These are phyloP conservation scores for Ephemerocybe angulata DNA, from an alignment of 768 basidiomycete genomes.

Conservation along the genomic window DNA sequence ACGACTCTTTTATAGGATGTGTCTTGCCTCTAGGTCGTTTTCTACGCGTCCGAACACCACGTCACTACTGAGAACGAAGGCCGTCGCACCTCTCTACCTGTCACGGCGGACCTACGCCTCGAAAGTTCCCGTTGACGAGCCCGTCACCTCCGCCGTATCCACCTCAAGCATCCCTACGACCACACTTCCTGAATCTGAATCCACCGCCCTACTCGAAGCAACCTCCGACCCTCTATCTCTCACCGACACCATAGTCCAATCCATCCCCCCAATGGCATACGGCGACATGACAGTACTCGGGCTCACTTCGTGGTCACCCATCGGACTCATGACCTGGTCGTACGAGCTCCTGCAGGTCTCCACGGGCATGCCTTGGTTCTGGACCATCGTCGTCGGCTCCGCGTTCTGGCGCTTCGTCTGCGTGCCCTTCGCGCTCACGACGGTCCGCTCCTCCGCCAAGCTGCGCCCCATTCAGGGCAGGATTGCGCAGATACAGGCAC, in stretches of 20 bases:
- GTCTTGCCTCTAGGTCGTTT: neutral
- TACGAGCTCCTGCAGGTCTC: slow-evolving; percentile 68
- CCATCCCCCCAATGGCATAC: slow-evolving; percentile 53
- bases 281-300: slow-evolving; percentile 73
- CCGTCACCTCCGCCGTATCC: neutral
- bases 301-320: slow-evolving; percentile 59
- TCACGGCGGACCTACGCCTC: slow-evolving; percentile 1
- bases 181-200: neutral
- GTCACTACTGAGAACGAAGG: neutral
- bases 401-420: slow-evolving; percentile 57
- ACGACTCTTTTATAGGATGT: neutral
- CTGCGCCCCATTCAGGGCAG: slow-evolving; percentile 54
- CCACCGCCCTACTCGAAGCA: neutral
- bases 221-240: slow-evolving; percentile 12
- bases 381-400: slow-evolving; percentile 69
- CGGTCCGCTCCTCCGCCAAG: slow-evolving; percentile 54
- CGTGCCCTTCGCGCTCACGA: slow-evolving; percentile 57
- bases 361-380: slow-evolving; percentile 78
- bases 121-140: neutral
- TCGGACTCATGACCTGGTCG: slow-evolving; percentile 57
- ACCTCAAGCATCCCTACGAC: neutral
- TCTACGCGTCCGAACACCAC: neutral
- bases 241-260: slow-evolving; percentile 23
- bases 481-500: slow-evolving; percentile 40
- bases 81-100: neutral